Base-by-base conservation (phyloP, 441 rosid genomes). In the Melastoma candidum region DNA sequence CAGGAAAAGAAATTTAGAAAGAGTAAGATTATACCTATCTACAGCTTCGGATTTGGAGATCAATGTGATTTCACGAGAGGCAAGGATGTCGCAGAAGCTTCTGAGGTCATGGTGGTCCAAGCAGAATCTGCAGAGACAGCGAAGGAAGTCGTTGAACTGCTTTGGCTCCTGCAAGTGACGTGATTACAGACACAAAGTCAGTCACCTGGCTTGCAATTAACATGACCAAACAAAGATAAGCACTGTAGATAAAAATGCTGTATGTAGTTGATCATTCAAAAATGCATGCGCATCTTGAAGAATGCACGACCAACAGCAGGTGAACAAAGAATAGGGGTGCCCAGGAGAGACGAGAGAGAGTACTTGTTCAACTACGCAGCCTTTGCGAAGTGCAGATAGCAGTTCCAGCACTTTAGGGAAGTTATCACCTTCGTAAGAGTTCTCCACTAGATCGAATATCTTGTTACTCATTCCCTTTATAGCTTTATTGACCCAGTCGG, bases 291-390 rank as follows among this genome's bases (percentile, higher is more conserved):
- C 17, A 32, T 46, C 44, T 14, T 17, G 32, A 43, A 63, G 58
- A 53, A 62, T 51, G 49, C 70, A 7, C 2, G 2, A 44, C 3
- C 12, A 12, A 17, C 7, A 9, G n/a, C 12, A 36, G n/a, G 7
- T 11, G 2, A 44, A 53, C 10, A 22, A n/a, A 51, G 22, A 9
- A 51, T 3, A 10, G 59, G 26, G 25, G 14, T 26, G 14, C 41
- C 5, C 6, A 32, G 1, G n/a, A 59, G 43, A 44, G 50, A 60
- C 49, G 9, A 17, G 12, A 7, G 12, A 11, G 36, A 11, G 7
- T 62, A 80, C 99, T 66, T 94, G 97, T 74, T 84, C 97, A 53
- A 79, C 67, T 61, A 94, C 72, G 72, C 96, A 94, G 64, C 87
- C 87, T 74, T 17, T 17, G 22, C 22, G 22, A 17, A 17, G 22